Percentiles rank a stretch among this genome's conserved stretches.
Conservation (phyloP, 2,329 filamentous ascomycete genomes). For the Cylindrodendrum hubeiense region DNA sequence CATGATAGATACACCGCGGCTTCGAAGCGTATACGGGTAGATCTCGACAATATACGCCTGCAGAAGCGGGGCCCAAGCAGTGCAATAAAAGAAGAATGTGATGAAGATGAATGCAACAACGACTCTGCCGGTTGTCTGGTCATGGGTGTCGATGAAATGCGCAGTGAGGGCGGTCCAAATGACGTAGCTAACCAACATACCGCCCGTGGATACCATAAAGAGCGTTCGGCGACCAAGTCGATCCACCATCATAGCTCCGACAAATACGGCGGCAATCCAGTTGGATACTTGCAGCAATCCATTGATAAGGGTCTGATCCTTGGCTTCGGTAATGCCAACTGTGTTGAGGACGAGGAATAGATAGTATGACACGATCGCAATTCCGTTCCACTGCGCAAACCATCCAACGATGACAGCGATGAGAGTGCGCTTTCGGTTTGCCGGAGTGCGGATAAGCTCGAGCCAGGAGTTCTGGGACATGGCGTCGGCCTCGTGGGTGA, state of each 20-base stretch:
- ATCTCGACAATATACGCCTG: slow-evolving; percentile 47
- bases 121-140: slow-evolving; percentile 38
- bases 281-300: slow-evolving; percentile 51
- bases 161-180: slow-evolving; percentile 48
- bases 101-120: slow-evolving; percentile 55
- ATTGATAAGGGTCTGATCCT: slow-evolving; percentile 49
- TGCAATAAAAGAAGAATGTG: slow-evolving; percentile 53
- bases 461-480: slow-evolving; percentile 53
- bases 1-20: slow-evolving; percentile 35
- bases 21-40: slow-evolving; percentile 38
- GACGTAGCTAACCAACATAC: slow-evolving; percentile 52
- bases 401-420: slow-evolving; percentile 38
- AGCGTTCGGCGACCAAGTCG: slow-evolving; percentile 55
- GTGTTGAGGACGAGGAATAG: slow-evolving; percentile 54
- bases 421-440: slow-evolving; percentile 42
- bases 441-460: slow-evolving; percentile 54
- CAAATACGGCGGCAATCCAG: slow-evolving; percentile 52
- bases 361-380: slow-evolving; percentile 46
- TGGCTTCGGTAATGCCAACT: slow-evolving; percentile 52
- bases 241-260: slow-evolving; percentile 54
- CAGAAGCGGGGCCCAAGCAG: slow-evolving; percentile 51
- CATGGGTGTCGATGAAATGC: slow-evolving; percentile 32
- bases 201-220: slow-evolving; percentile 51
- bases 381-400: slow-evolving; percentile 40
- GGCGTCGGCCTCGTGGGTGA: slow-evolving; percentile 47